Evolutionary conservation across 208 protist genomes (phyloP), one percentile per base, ranked within the genome.

Genomic region (Acanthamoeba culbertsoni): DNA sequence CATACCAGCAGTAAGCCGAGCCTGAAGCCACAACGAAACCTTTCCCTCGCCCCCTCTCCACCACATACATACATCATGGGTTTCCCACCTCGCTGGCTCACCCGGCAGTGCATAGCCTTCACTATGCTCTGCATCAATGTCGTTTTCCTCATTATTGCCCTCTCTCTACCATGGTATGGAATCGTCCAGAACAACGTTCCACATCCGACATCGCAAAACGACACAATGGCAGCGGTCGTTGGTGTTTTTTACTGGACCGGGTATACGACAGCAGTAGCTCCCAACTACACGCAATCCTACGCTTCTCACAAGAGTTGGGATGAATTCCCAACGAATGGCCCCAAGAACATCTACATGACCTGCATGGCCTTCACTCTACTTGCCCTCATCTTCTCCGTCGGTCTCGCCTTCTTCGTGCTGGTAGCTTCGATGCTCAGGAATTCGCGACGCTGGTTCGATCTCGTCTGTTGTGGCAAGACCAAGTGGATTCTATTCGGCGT

Each of bases 401-500:
- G 48, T 31, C 82, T 90, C 12, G 82, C 57, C 0, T 62, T 90
- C 55, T 90, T 90, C 57, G 82, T 90, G 5, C 55, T 90, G 33
- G 48, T 90, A 23, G 82, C 82, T 40, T 71, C 48, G 28, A 90
- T 91, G 84, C 53, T 91, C 35, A 71, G 37, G 55, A 71, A 71
- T 40, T 84, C 73, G 16, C 73, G 73, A 31, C 73, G 73, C 43
- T 84, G 73, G 73, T 84, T 84, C 73, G 73, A 84, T 33, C 40
- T 84, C n/a, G 73, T 84, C 12, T 84, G 73, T 45, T 84, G 73
- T 28, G 84, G 84, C 84, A 91, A 91, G 84, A 91, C 84, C 84
- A 91, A 68, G 84, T 91, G 84, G 84, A 91, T 91, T 42, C 51
- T 91, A 35, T 91, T 91, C 28, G 84, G 84, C 53, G 57, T 91